These are phyloP conservation scores for Quercus suber DNA, from an alignment of 306 rosid genomes.

Conservation along the genomic window DNA sequence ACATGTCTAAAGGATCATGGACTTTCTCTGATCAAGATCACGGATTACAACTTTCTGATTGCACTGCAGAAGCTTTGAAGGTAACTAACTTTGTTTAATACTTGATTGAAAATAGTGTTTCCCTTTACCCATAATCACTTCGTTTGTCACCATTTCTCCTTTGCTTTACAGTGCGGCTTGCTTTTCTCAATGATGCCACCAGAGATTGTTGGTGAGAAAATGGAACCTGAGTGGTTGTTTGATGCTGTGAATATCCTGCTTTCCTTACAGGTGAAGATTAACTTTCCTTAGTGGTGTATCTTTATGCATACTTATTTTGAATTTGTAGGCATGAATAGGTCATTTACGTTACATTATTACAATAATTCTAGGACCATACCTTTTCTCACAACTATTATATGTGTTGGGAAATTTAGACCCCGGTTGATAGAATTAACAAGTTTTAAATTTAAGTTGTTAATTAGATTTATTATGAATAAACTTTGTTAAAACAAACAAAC, in stretches of 20 bases:
- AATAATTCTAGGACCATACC: too few species aligned
- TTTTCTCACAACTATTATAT: too few species aligned
- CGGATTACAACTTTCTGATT: slow-evolving; percentile 87
- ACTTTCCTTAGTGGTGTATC: neutral
- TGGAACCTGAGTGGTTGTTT: slow-evolving; percentile 49
- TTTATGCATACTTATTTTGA: too few species aligned
- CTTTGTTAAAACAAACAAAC: too few species aligned
- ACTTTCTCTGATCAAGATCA: slow-evolving; percentile 80
- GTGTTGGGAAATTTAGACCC: too few species aligned
- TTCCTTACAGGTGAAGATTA: slow-evolving; percentile 53
- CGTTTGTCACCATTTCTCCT: neutral
- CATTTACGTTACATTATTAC: too few species aligned
- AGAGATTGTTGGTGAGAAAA: slow-evolving; percentile 67
- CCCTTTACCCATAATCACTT: neutral
- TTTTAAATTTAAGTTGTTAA: too few species aligned
- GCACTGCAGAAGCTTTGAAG: slow-evolving; percentile 77
- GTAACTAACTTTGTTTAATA: slow-evolving; percentile 20
- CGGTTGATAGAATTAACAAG: too few species aligned
- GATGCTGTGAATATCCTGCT: slow-evolving; percentile 66
- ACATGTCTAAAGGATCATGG: slow-evolving; percentile 84
- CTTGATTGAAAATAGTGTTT: neutral
- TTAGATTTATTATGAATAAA: too few species aligned
- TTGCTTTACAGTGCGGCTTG: slow-evolving; percentile 52
- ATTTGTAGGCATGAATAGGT: too few species aligned
- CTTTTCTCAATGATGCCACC: slow-evolving; percentile 52